Evolutionary conservation across 352 stramenopile species (phyloP), one percentile per base, ranked within the genome.

Genomic region (Aphanomyces invadans): DNA sequence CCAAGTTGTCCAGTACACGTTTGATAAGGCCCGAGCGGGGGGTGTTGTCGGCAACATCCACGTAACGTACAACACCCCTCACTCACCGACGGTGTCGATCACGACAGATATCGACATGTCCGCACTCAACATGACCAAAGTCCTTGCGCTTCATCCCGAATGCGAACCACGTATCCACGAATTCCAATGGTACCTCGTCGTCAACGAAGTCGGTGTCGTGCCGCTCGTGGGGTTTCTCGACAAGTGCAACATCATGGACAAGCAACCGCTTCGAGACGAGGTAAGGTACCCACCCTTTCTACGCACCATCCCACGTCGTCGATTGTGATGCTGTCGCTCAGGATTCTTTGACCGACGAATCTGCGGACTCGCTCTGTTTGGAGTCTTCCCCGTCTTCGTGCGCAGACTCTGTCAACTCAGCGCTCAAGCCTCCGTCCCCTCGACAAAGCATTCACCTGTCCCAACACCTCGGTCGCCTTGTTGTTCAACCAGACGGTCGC

Each of bases 101-200:
- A 31, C 25, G 15, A 32, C 60, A 17, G 60, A 67, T 33, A 67
- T 67, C 54, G 60, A 67, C 60, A 67, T 67, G 60, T 28, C 42
- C 23, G 60, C 60, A 19, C 60, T 67, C 49, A 67, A 67, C 26
- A 67, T 67, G 60, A 67, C 60, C 4, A 39, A 67, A 67, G 60
- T 67, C n/a, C 39, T 38, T 25, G 60, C 60, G 28, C 28, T 67
- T 11, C 46, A 67, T 28, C 60, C 60, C 17, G 48, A 10, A 10
- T 67, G 60, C 26, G 60, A 26, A 19, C 46, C 48, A 19, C 60
- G 57, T 33, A 67, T 67, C 36, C 48, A 67, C 15, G 60, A 67
- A 33, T 67, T 57, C 60, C 56, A 67, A 33, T 67, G 60, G 60
- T 67, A 67, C 33, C 36, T 67, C 15, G 60, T 67, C 60, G 60